Base-by-base conservation (phyloP, 2,329 filamentous ascomycete species). In the Xylariaceae sp. region DNA sequence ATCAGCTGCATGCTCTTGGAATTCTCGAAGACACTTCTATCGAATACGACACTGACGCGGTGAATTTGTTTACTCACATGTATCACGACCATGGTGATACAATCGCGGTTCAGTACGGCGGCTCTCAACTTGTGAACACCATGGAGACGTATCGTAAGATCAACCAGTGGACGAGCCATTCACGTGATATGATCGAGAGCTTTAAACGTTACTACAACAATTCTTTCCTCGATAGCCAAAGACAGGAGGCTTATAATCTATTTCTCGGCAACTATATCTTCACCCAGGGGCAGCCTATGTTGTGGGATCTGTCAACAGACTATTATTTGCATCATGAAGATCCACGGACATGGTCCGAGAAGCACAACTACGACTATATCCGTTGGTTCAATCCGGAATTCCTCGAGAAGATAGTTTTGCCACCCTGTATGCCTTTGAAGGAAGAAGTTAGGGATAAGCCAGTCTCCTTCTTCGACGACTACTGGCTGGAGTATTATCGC, bases 131-230 rank as follows among this genome's bases (percentile, higher is more conserved):
- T 0, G 94, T 99, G 64, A 99, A 99, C 69, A 99, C 94, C 0
- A 97, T 99, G 92, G 92, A 95, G 61, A 99, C 94, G 4, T 99
- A 99, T 70, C 88, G 94, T 53, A 97, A 97, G 72, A 95, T 96
- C 69, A 97, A 97, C 62, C 92, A 97, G 69, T 99, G 94, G 94
- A 95, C 91, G 21, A 96, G 90, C 64, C 91, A 96, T 70, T 96
- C 92, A 2, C 83, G 94, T 61, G 94, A 99, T 70, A 97, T 99
- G 92, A 92, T 99, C 19, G 94, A 99, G 73, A 96, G 90, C 69
- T 96, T 99, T 76, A 99, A 97, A 71, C 84, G 94, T 26, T 99
- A 97, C 70, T 99, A 99, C 71, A 96, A 97, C 73, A 99, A 99
- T 67, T 95, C 92, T 0, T 99, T 99, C 69, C 80, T 99, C 8